Evolutionary conservation across 1,139 yeast genomes (phyloP).

Genomic region (Kluyveromyces sp.): DNA sequence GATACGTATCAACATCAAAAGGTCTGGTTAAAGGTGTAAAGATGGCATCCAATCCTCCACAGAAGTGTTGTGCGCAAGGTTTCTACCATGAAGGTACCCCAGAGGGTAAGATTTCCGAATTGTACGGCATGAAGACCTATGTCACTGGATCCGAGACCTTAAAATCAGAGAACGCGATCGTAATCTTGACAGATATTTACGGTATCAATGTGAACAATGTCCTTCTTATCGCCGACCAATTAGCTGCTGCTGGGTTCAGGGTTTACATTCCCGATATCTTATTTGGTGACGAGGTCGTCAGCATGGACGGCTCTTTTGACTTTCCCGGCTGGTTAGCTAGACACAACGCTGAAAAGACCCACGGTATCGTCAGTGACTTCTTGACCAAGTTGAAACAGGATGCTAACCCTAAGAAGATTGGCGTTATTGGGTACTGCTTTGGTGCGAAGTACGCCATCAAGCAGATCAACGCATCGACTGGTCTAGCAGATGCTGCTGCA

Average conservation of each 20-base stretch:
- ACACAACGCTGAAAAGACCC: conserved; percentile 46
- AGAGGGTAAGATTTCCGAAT: conserved; percentile 37
- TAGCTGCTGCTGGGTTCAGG: conserved; percentile 56
- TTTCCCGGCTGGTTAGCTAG: conserved; percentile 45
- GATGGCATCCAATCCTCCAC: conserved; percentile 53
- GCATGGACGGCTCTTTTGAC: conserved; percentile 28
- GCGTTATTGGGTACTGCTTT: conserved; percentile 72
- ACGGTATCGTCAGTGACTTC: conserved; percentile 39
- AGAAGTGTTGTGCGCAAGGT: conserved; percentile 41
- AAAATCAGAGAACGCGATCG: conserved; percentile 40
- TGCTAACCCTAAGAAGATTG: conserved; percentile 45
- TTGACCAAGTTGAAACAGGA: conserved; percentile 40
- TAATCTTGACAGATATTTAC: conserved; percentile 60
- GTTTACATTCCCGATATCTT: conserved; percentile 73
- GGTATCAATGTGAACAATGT: conserved; percentile 56
- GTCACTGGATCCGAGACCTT: conserved; percentile 39
- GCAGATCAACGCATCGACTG: conserved; percentile 41
- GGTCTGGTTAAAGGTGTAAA: neutral
- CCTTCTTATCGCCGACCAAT: conserved; percentile 56
- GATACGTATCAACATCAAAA: neutral
- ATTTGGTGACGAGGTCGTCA: conserved; percentile 34
- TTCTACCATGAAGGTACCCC: conserved; percentile 47
- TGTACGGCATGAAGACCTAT: conserved; percentile 50
- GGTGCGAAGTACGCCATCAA: conserved; percentile 68
- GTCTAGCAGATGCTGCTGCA: conserved; percentile 53